These are phyloP conservation scores for Populus hybrid DNA, from an alignment of 441 rosid genomes.

Conservation along the genomic window DNA sequence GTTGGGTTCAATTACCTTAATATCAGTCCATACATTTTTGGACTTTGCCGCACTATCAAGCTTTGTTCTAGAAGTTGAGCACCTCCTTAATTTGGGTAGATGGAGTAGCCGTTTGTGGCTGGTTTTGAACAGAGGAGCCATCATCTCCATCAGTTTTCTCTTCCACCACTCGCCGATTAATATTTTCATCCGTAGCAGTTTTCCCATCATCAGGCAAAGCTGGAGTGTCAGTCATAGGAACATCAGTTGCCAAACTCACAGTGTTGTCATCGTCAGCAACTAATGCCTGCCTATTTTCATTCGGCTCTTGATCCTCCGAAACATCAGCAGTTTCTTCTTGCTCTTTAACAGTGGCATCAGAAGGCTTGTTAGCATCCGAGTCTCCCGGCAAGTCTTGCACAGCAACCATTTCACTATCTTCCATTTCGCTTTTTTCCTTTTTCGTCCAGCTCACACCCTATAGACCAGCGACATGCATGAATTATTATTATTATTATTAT, in stretches of 20 bases:
- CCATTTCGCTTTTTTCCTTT: constrained; percentile 32
- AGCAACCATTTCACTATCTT: constrained; percentile 44
- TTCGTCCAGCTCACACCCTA: constrained; percentile 2
- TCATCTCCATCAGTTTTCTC: constrained; percentile 22
- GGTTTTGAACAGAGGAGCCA: constrained; percentile 4
- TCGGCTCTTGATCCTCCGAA: constrained; percentile 19
- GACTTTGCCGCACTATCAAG: constrained; percentile 42
- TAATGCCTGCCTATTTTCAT: constrained; percentile 27
- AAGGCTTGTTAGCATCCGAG: constrained; percentile 22
- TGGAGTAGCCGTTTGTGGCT: constrained; percentile 22
- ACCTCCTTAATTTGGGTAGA: constrained; percentile 21
- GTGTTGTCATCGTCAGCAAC: constrained; percentile 31
- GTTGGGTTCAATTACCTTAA: constrained; percentile 44
- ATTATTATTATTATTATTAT: not conserved
- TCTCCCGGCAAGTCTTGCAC: constrained; percentile 34
- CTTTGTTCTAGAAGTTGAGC: constrained; percentile 27
- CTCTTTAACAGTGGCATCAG: constrained; percentile 30
- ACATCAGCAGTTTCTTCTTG: constrained; percentile 23
- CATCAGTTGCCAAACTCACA: constrained; percentile 40
- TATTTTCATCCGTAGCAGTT: constrained; percentile 16
- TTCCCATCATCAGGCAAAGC: constrained; percentile 19
- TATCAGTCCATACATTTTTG: constrained; percentile 64
- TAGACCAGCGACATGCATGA: not conserved
- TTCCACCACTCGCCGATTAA: constrained; percentile 21
- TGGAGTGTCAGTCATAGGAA: constrained; percentile 35